Base-by-base conservation (phyloP, 2,329 filamentous ascomycete species). In the Colletotrichum gloeosporioides region DNA sequence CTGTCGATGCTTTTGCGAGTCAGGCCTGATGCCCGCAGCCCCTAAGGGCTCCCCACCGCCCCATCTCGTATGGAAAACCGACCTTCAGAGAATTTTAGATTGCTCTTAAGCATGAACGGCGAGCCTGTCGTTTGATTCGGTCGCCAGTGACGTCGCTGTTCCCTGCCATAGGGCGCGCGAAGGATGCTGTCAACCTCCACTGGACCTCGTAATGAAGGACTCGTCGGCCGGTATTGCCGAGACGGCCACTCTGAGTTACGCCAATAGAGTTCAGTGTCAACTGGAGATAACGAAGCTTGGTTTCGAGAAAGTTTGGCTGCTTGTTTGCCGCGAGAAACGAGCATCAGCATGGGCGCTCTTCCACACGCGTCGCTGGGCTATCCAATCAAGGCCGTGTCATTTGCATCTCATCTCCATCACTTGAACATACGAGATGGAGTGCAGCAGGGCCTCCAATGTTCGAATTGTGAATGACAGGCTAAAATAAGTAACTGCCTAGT, bases 61-160 rank as follows among this genome's bases (percentile, higher is more conserved):
- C 73, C 73, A 76, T 76, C 73, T 76, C 73, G 73, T 76, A 76
- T 76, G 73, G 32, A 64, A 73, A 69, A 36, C 73, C 63, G 64
- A 31, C 32, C 34, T 73, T 53, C 57, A 68, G 57, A 69, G 69
- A 73, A 76, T 53, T 69, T 76, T 69, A 69, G 73, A 76, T 76
- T 76, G 57, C 69, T 76, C 39, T 73, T 39, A 27, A 76, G 69
- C 69, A 67, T 72, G 69, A 68, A 67, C 67, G 16, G 32, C 53
- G 61, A 55, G 39, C 69, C 53, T 9, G 44, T 53, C 70, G 25
- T 59, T 53, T 69, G 39, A 62, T 63, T 67, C 36, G 64, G 7
- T 59, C 32, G 18, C 25, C 34, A 34, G 64, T 76, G 73, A 76
- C 73, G 73, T 76, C 55, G 49, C 27, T 18, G 49, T 71, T 76